Conservation (phyloP, 305 asterid genomes). For the Fraxinus floribunda region DNA sequence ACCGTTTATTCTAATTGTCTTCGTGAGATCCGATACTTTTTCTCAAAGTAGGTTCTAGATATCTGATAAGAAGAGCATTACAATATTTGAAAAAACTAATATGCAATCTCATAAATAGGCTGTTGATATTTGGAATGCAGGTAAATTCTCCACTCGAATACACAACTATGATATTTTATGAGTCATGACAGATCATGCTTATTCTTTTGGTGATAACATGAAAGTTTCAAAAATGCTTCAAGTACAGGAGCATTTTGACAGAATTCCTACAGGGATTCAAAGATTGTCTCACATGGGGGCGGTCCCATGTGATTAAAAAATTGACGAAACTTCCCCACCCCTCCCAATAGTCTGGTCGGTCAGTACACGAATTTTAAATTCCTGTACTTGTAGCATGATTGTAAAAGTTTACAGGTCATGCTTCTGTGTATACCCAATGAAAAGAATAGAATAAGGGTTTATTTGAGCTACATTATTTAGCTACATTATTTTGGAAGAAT, state of each 20-base stretch:
- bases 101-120: neutral
- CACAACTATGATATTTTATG: neutral
- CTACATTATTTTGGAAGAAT: too few relatives aligned
- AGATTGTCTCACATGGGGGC: too few relatives aligned
- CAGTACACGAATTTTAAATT: too few relatives aligned
- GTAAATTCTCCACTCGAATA: constrained; percentile 27
- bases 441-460: constrained; percentile 16
- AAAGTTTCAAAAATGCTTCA: too few relatives aligned
- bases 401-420: constrained; percentile 30
- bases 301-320: too few relatives aligned
- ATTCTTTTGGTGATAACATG: constrained; percentile 9
- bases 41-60: neutral
- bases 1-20: neutral
- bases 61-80: neutral
- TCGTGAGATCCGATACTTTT: neutral
- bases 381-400: too few relatives aligned
- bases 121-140: constrained; percentile 12
- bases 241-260: too few relatives aligned
- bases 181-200: constrained; percentile 26
- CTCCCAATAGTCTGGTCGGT: too few relatives aligned
- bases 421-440: neutral
- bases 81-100: too few relatives aligned
- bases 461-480: too few relatives aligned
- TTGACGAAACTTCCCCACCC: too few relatives aligned
- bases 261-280: too few relatives aligned